A percentile compares a stretch with the other conserved stretches of the same genome.
These are phyloP conservation scores for Paraglomus occultum DNA, from an alignment of 192 early-diverging fungal species.

Conservation along the genomic window DNA sequence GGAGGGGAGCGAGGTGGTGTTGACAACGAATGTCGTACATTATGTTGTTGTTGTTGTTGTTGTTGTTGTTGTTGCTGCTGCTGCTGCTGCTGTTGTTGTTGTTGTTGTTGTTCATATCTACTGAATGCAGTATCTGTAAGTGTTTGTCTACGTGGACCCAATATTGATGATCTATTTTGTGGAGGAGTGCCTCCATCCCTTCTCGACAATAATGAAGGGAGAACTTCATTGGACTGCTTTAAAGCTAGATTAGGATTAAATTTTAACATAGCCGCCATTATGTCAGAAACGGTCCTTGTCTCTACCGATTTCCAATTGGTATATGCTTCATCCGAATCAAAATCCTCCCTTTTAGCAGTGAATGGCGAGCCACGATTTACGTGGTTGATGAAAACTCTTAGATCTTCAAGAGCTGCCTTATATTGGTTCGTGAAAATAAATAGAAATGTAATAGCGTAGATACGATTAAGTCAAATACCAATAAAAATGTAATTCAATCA, in stretches of 20 bases:
- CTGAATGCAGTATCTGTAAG: conserved; percentile 3
- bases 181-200: not conserved
- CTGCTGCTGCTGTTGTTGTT: not conserved
- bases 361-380: conserved; percentile 23
- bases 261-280: not conserved
- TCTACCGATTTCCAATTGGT: conserved; percentile 28
- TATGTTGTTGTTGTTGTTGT: not conserved
- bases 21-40: too few species aligned
- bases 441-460: too few species aligned
- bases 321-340: conserved; percentile 25
- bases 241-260: not conserved
- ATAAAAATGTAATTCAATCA: too few species aligned
- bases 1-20: too few species aligned
- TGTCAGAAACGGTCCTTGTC: conserved; percentile 12
- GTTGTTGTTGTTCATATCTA: conserved; percentile 10
- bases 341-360: conserved; percentile 25
- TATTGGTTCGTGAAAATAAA: too few species aligned
- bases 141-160: not conserved
- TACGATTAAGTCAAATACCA: too few species aligned
- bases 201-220: conserved; percentile 2
- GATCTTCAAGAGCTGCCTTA: conserved; percentile 24
- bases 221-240: not conserved
- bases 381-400: conserved; percentile 17
- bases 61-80: not conserved
- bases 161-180: too few species aligned